These are phyloP conservation scores for Acanthamoeba lenticulata DNA, from an alignment of 208 protist genomes.

Conservation along the genomic window DNA sequence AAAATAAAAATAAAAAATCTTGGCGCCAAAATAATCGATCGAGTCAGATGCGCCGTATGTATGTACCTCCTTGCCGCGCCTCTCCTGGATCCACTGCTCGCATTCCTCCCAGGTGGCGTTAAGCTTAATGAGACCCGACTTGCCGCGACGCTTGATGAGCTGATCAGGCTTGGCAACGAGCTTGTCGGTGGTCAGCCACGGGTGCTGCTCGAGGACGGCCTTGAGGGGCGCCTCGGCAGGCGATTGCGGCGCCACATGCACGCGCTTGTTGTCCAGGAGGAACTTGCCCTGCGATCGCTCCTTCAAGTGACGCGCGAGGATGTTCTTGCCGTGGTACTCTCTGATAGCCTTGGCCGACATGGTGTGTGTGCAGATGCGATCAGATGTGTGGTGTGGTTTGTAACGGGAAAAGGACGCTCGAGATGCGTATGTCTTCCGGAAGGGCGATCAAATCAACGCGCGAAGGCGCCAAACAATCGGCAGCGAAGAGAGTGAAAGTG, in stretches of 20 bases:
- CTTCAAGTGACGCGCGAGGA: constrained; percentile 22
- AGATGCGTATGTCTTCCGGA: too few species aligned
- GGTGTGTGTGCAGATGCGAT: constrained; percentile 3
- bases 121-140: constrained; percentile 87
- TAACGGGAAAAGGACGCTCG: too few species aligned
- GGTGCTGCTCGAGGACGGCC: constrained; percentile 3
- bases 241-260: not conserved
- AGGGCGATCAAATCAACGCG: too few species aligned
- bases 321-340: constrained; percentile 62
- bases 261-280: constrained; percentile 28
- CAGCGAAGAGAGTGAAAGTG: too few species aligned
- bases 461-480: too few species aligned
- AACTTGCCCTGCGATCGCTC: constrained; percentile 23
- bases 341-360: constrained; percentile 59
- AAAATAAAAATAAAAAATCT: not conserved
- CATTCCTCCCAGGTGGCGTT: constrained; percentile 85
- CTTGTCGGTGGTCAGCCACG: constrained; percentile 82
- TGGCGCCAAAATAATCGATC: not conserved
- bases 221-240: not conserved
- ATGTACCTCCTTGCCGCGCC: constrained; percentile 79
- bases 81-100: constrained; percentile 84
- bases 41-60: not conserved
- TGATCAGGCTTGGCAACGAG: constrained; percentile 91
- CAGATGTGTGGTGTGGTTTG: too few species aligned
- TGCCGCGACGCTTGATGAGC: constrained; percentile 85